phyloP scores from a whole-genome alignment of 768 basidiomycete species.

The Exidia glandulosa region DNA sequence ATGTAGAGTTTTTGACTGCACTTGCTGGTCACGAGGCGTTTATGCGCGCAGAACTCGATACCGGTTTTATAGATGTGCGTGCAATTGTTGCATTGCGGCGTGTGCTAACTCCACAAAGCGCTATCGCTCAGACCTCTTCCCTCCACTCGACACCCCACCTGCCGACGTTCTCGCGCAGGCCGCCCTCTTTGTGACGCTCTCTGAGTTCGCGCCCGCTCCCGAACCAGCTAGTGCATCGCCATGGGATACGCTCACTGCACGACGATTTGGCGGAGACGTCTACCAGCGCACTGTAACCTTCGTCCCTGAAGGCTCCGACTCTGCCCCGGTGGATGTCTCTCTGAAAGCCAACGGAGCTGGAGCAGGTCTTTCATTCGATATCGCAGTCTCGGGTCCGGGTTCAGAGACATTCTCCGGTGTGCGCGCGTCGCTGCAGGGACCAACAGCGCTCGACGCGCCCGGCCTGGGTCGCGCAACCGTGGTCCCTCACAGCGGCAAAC shows the following conservation, averaged over 20 bases:
- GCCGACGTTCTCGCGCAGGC: slow-evolving; percentile 65
- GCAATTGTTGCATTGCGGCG: neutral
- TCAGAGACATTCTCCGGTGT: neutral
- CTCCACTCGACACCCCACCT: slow-evolving; percentile 43
- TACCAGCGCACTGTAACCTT: slow-evolving; percentile 52
- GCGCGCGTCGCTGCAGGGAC: neutral
- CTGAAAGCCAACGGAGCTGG: slow-evolving; percentile 29
- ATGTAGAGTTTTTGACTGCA: slow-evolving; percentile 74
- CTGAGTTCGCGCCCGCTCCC: slow-evolving; percentile 36
- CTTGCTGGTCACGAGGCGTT: slow-evolving; percentile 74
- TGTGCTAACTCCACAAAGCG: too few relatives aligned
- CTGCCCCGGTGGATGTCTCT: slow-evolving; percentile 15
- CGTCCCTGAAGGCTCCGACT: slow-evolving; percentile 21
- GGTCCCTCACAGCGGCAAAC: slow-evolving; percentile 20
- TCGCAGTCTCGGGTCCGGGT: slow-evolving; percentile 32
- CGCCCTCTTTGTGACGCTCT: slow-evolving; percentile 59
- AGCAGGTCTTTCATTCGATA: slow-evolving; percentile 35
- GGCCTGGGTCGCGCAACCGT: slow-evolving; percentile 32
- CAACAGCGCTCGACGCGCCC: neutral
- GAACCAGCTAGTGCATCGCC: slow-evolving; percentile 29
- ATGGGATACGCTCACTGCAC: slow-evolving; percentile 60
- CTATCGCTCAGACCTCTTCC: slow-evolving; percentile 76
- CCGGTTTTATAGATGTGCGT: slow-evolving; percentile 78
- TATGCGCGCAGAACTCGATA: slow-evolving; percentile 71
- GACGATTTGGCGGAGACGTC: slow-evolving; percentile 68